Conservation (phyloP, 2,329 filamentous ascomycete genomes). For the Monosporascus sp. region DNA sequence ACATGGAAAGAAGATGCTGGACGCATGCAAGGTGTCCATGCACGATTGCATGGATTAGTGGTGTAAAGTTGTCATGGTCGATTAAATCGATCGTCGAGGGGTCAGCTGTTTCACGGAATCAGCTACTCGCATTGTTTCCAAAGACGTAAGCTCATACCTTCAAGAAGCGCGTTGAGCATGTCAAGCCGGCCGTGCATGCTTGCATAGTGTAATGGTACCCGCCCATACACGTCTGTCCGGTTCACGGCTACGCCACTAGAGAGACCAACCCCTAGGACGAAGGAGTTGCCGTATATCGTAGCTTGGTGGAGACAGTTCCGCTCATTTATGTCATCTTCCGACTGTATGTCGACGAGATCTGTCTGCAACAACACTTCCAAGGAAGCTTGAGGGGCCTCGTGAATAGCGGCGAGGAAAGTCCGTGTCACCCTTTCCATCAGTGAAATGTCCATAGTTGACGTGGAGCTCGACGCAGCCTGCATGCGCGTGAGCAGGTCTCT, state of each 20-base stretch:
- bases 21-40: constrained; percentile 80
- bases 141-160: constrained; percentile 37
- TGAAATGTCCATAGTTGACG: constrained; percentile 42
- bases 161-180: constrained; percentile 71
- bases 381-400: constrained; percentile 74
- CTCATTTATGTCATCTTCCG: constrained; percentile 96
- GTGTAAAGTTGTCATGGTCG: constrained; percentile 96
- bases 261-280: constrained; percentile 74
- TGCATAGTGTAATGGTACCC: constrained; percentile 90
- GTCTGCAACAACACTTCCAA: constrained; percentile 75
- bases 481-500: constrained; percentile 77
- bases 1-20: constrained; percentile 66
- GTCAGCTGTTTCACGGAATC: constrained; percentile 42
- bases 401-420: constrained; percentile 84
- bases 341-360: constrained; percentile 79
- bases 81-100: constrained; percentile 76
- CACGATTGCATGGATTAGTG: constrained; percentile 90
- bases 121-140: constrained; percentile 1
- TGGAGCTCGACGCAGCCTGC: constrained; percentile 46
- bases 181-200: constrained; percentile 88
- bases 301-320: constrained; percentile 94
- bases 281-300: constrained; percentile 83
- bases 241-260: constrained; percentile 69
- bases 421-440: constrained; percentile 75
- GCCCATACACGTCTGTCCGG: constrained; percentile 85